Evolutionary conservation across 1,284 basidiomycete genomes (phyloP).

Genomic region (Melampsora larici-populina): DNA sequence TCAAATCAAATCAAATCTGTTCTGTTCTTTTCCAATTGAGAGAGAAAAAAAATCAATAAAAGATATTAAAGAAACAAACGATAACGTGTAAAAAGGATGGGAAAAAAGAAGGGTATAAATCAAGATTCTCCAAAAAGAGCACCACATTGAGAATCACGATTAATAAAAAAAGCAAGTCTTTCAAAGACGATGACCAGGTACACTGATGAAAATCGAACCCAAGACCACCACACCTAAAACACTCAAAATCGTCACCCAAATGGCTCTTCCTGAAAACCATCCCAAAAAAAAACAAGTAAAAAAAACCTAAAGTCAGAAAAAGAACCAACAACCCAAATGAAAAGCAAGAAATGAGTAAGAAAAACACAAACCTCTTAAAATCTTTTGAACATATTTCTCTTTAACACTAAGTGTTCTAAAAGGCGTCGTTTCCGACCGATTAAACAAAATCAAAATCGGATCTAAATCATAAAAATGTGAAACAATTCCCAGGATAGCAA

Average conservation of each 20-base stretch:
- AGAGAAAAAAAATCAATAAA: not conserved
- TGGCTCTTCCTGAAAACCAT: constrained; percentile 6
- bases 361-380: constrained; percentile 74
- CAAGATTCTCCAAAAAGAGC: too few species aligned
- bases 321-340: constrained; percentile 38
- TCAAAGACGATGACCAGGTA: constrained; percentile 78
- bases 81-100: not conserved
- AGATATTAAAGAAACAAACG: not conserved
- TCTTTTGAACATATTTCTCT: constrained; percentile 85
- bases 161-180: too few species aligned
- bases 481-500: constrained; percentile 82
- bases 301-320: constrained; percentile 45
- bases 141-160: too few species aligned
- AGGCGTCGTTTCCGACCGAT: constrained; percentile 61
- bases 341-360: constrained; percentile 59
- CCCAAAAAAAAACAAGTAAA: not conserved
- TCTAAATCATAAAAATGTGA: constrained; percentile 96
- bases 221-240: constrained; percentile 68
- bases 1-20: not conserved
- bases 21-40: not conserved
- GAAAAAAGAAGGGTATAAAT: not conserved
- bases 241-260: constrained; percentile 58
- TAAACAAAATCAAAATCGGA: constrained; percentile 63
- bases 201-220: constrained; percentile 83
- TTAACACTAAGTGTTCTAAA: constrained; percentile 84